Evolutionary conservation across 805 yeast species (phyloP), one percentile per base, ranked within the genome.

Genomic region (Candida awuae): DNA sequence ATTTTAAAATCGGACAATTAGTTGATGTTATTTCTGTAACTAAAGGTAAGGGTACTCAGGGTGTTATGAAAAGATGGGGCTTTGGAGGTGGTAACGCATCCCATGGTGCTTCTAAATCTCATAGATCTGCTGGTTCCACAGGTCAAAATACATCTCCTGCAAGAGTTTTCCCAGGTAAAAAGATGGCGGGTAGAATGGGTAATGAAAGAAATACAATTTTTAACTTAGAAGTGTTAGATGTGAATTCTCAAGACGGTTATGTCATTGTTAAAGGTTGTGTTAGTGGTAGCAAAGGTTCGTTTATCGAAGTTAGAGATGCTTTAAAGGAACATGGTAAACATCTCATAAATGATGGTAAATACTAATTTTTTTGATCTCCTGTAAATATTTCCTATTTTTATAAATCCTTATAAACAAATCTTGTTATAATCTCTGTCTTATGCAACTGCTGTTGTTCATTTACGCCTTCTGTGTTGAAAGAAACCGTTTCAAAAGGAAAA

Each of bases 181-280:
- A 87, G 65, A 90, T 92, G 98, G 94, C 97, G 27, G 98, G 98
- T 48, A 84, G 84, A 61, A 81, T 88, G 92, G 98, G 98, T 49
- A 80, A 75, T 45, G 70, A 73, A 39, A 69, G 67, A 50, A 73
- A 75, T 45, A 90, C 97, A 4, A 73, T 77, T 19, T 83, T 78
- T 58, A 88, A 86, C 59, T 69, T 78, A 19, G 71, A 79, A 56
- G 80, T 92, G 17, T 66, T 92, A 54, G 83, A 82, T 56, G 80
- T 80, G 9, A 88, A 84, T 58, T 86, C 80, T 33, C 87, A 73
- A 37, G 76, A 79, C 41, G 95, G 95, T 9, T 78, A 85, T 40
- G 66, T 92, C 36, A 66, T 88, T 37, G 80, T 88, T 32, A 84
- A 84, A 65, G 98, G 98, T 27, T 79, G 82, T 44, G 84, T 92